phyloP scores from a whole-genome alignment of 164 flowering plant species.

The Aristolochia contorta region DNA sequence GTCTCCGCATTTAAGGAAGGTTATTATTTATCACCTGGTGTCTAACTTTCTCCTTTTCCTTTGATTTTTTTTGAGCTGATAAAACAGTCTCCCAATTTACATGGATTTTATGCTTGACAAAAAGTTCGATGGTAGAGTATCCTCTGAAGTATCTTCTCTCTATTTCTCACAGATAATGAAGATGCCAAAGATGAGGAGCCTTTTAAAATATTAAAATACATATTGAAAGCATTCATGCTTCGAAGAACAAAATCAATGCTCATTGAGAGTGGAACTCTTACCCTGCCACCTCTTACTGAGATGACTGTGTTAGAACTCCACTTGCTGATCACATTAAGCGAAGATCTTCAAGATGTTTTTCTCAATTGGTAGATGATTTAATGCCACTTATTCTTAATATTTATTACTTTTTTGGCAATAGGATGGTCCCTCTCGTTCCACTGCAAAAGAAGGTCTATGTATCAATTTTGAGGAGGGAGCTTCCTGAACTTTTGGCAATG shows the following conservation, averaged over 20 bases:
- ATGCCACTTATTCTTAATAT: background rate
- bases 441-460: conserved; percentile 78
- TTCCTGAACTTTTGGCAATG: conserved; percentile 63
- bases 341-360: too few relatives aligned
- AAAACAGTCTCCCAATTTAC: background rate
- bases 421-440: conserved; percentile 69
- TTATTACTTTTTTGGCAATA: conserved; percentile 15
- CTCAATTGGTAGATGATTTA: background rate
- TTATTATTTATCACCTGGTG: conserved; percentile 48
- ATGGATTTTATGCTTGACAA: background rate
- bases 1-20: conserved; percentile 59
- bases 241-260: conserved; percentile 83
- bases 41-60: background rate
- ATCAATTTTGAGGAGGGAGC: conserved; percentile 86
- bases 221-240: conserved; percentile 76
- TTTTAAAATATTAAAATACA: conserved; percentile 42
- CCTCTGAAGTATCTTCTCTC: conserved; percentile 8
- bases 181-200: conserved; percentile 29
- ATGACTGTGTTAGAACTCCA: conserved; percentile 62
- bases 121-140: background rate
- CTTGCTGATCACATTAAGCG: background rate
- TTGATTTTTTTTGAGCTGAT: background rate
- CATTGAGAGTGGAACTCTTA: conserved; percentile 54
- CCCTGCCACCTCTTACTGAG: conserved; percentile 82
- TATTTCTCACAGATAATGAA: conserved; percentile 33